phyloP scores from a whole-genome alignment of 1,284 basidiomycete genomes.

The Lentinus polychrous region DNA sequence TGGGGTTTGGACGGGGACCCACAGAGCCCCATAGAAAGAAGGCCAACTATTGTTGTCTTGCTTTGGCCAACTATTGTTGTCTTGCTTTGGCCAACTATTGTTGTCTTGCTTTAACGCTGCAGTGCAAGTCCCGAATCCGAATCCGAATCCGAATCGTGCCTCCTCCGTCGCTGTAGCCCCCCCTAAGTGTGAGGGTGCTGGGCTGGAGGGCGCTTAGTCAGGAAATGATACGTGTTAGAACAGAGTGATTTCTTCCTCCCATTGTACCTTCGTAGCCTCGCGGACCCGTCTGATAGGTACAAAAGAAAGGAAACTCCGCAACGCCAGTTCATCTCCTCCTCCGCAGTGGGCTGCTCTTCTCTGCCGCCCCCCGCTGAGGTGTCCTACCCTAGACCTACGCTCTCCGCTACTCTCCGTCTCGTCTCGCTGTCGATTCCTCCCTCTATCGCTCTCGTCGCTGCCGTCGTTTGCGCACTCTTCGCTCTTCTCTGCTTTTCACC shows the following conservation, averaged over 20 bases:
- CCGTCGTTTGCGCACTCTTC: conserved; percentile 27
- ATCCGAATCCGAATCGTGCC: neutral
- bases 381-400: conserved; percentile 3
- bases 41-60: neutral
- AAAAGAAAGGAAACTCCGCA: conserved; percentile 10
- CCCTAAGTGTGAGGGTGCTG: neutral
- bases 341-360: conserved; percentile 4
- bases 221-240: conserved; percentile 2
- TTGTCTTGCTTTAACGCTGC: no score
- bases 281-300: conserved; percentile 6
- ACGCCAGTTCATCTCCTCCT: neutral
- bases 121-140: no score
- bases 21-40: conserved; percentile 5
- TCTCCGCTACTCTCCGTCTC: conserved; percentile 12
- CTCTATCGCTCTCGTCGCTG: conserved; percentile 32
- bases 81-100: no score
- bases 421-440: conserved; percentile 29
- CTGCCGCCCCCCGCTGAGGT: conserved; percentile 1
- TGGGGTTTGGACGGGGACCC: conserved; percentile 7
- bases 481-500: conserved; percentile 26
- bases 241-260: conserved; percentile 1
- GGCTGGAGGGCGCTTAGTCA: conserved; percentile 1
- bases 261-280: conserved; percentile 8
- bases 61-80: neutral
- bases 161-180: neutral